Conservation (phyloP, 495 filamentous ascomycete genomes). For the Terfezia boudieri region DNA sequence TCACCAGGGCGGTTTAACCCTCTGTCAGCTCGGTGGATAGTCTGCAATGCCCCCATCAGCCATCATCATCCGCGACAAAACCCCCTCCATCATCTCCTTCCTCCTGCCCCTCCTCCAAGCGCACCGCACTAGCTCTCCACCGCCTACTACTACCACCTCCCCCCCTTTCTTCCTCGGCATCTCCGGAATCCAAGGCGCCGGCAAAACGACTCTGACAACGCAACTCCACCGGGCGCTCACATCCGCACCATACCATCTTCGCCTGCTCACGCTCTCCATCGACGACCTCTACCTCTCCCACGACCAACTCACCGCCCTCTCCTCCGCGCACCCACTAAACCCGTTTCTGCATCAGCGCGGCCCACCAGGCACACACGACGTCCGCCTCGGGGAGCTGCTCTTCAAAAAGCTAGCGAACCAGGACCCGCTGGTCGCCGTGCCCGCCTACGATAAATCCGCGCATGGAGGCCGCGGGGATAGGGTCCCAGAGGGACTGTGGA, state of each 20-base stretch:
- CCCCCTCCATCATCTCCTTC: slow-evolving; percentile 67
- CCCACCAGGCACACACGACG: slow-evolving; percentile 70
- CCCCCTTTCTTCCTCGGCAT: slow-evolving; percentile 37
- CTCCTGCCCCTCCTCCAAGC: slow-evolving; percentile 41
- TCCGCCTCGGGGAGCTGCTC: slow-evolving; percentile 36
- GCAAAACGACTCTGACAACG: slow-evolving; percentile 73
- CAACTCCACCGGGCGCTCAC: slow-evolving; percentile 42
- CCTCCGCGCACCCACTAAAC: slow-evolving; percentile 41
- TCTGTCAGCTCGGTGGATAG: too few relatives aligned
- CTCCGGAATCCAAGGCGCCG: slow-evolving; percentile 60
- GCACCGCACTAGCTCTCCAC: slow-evolving; percentile 23
- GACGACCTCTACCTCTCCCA: slow-evolving; percentile 79
- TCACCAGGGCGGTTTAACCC: too few relatives aligned
- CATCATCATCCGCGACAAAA: slow-evolving; percentile 49
- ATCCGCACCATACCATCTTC: slow-evolving; percentile 40
- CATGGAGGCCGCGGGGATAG: slow-evolving; percentile 64
- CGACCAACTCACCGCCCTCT: slow-evolving; percentile 45
- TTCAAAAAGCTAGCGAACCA: slow-evolving; percentile 32
- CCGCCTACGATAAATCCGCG: slow-evolving; percentile 64
- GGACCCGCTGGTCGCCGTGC: slow-evolving; percentile 26
- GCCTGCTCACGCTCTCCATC: slow-evolving; percentile 59
- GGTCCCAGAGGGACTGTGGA: slow-evolving; percentile 35
- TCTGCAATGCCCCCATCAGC: too few relatives aligned
- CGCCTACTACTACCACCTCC: slow-evolving; percentile 9
- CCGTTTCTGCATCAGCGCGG: slow-evolving; percentile 61